phyloP scores from a whole-genome alignment of 352 stramenopile genomes.

The Phytopythium ostracodes region DNA sequence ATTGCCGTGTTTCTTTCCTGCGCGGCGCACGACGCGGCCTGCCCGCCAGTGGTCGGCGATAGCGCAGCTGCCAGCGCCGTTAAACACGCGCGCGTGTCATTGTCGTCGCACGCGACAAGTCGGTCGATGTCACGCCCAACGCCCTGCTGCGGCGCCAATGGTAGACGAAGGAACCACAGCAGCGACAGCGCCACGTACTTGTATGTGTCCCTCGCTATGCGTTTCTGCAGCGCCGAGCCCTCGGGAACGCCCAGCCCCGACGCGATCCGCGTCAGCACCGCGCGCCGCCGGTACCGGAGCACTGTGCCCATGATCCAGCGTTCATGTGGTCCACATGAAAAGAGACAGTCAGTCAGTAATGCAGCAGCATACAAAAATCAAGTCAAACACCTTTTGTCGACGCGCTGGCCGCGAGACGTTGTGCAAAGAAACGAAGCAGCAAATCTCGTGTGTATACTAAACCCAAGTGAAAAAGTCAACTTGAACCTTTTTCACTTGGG shows the following conservation, averaged over 20 bases:
- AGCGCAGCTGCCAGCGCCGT: constrained; percentile 9
- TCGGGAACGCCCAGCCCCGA: constrained; percentile 16
- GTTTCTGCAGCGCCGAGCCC: constrained; percentile 11
- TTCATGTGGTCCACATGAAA: not conserved
- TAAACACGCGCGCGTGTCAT: constrained; percentile 10
- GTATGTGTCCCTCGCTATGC: constrained; percentile 22
- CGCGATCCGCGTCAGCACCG: constrained; percentile 33
- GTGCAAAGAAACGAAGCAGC: constrained; percentile 9
- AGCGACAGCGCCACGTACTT: constrained; percentile 26
- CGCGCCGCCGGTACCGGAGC: constrained; percentile 34
- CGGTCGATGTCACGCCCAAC: not conserved
- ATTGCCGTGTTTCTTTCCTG: constrained; percentile 17
- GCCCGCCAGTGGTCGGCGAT: no score
- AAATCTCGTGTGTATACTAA: not conserved
- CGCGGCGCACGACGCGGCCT: not conserved
- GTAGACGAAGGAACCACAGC: constrained; percentile 52
- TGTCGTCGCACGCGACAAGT: constrained; percentile 13
- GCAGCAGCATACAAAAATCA: not conserved
- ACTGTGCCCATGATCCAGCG: constrained; percentile 22
- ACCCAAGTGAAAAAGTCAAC: not conserved
- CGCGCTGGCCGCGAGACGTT: constrained; percentile 3
- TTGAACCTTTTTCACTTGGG: constrained; percentile 1
- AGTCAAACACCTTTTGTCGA: not conserved
- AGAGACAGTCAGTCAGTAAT: not conserved
- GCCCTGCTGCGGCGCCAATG: not conserved